Evolutionary conservation across 345 rosid genomes (phyloP).

Genomic region (Streptanthus diversifolius): DNA sequence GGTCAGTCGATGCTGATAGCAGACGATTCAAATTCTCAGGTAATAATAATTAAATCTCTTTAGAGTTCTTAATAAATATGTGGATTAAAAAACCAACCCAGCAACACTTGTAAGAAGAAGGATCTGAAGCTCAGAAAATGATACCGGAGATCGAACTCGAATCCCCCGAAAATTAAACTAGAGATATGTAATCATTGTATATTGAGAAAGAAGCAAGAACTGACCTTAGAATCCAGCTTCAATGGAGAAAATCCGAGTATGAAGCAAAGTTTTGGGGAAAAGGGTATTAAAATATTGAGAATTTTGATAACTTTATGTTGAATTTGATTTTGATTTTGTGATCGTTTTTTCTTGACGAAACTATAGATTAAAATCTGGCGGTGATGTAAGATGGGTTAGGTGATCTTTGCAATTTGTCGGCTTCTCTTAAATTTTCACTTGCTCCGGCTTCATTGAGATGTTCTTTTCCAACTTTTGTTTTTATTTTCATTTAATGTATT

Average conservation of each 20-base stretch:
- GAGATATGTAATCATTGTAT: background rate
- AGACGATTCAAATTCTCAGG: background rate
- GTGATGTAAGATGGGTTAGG: slow-evolving; percentile 29
- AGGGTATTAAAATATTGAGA: background rate
- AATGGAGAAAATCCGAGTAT: slow-evolving; percentile 7
- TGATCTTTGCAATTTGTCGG: slow-evolving; percentile 27
- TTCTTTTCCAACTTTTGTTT: background rate
- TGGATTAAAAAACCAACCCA: background rate
- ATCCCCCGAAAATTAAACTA: background rate
- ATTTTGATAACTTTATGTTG: background rate
- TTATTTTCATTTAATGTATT: background rate
- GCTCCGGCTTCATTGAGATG: no score
- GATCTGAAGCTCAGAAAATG: slow-evolving; percentile 2
- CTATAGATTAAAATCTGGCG: slow-evolving; percentile 2
- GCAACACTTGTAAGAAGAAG: slow-evolving; percentile 6
- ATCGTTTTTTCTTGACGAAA: background rate
- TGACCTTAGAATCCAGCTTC: slow-evolving; percentile 32
- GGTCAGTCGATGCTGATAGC: background rate
- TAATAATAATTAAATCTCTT: background rate
- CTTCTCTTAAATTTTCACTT: slow-evolving; percentile 23
- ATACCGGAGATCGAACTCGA: background rate
- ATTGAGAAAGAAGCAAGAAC: slow-evolving; percentile 17
- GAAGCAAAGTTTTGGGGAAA: background rate
- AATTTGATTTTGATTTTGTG: background rate
- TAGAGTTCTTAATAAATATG: background rate